Evolutionary conservation across 164 flowering plant genomes (phyloP).

Genomic region (Echeveria elegans): DNA sequence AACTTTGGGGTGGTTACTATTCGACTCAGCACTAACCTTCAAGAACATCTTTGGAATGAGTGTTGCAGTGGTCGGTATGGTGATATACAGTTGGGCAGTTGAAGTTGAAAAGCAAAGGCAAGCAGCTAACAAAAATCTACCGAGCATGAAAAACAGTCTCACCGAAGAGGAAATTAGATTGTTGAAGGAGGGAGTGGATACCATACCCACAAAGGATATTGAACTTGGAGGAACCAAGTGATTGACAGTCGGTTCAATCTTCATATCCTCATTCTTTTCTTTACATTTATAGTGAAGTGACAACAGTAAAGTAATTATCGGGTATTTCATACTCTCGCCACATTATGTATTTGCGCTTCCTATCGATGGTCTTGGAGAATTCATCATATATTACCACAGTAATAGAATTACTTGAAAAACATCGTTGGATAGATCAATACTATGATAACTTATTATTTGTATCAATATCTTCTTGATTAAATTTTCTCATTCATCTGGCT

Average conservation of each 20-base stretch:
- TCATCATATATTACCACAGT: neutral
- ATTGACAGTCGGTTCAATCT: neutral
- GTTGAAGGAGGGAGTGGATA: constrained; percentile 36
- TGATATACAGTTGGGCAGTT: constrained; percentile 3
- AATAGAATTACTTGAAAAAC: neutral
- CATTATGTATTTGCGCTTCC: neutral
- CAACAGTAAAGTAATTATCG: neutral
- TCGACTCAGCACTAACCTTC: neutral
- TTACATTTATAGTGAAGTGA: neutral
- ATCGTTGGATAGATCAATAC: neutral
- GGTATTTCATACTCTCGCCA: neutral
- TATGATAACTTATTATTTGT: neutral
- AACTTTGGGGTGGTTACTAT: neutral
- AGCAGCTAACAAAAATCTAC: constrained; percentile 13
- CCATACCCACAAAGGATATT: constrained; percentile 25
- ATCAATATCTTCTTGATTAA: neutral
- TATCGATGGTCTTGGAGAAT: neutral
- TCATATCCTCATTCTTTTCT: neutral
- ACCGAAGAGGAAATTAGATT: constrained; percentile 40
- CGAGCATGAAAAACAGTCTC: constrained; percentile 23
- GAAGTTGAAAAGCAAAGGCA: constrained; percentile 22
- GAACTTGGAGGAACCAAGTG: constrained; percentile 32
- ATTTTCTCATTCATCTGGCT: no score
- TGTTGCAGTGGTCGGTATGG: constrained; percentile 6
- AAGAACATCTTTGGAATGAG: constrained; percentile 8